Evolutionary conservation across 768 basidiomycete species (phyloP), one percentile per base, ranked within the genome.

Genomic region (Mycena capillaripes): DNA sequence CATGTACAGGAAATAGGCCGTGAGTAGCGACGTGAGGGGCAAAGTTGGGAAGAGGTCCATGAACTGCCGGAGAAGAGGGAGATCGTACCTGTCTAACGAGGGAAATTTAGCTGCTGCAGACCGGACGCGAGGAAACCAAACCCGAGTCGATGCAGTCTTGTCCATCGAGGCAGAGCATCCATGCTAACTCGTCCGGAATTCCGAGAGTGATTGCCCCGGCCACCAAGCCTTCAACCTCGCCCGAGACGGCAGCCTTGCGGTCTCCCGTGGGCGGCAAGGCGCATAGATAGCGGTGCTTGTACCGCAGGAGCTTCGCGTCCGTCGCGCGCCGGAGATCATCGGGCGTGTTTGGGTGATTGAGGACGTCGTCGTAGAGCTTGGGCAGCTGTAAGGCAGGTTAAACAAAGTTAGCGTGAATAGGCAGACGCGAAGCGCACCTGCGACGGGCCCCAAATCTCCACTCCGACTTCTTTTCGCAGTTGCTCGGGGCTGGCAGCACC

Each of bases 131-230:
- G 58, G 25, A 52, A 29, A 27, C 80, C 89, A 77, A 77, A 95
- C 96, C 88, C 10, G 95, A 84, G 7, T 86, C 85, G 30, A 89
- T 90, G 44, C 84, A 87, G 78, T 99, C 92, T 65, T 84, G 89
- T 71, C 90, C 88, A 77, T 99, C 95, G 52, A 98, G 84, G 71
- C 87, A 90, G 4, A 93, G 80, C 30, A 82, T 86, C 97, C 98
- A 99, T 0, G 94, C 96, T 29, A 92, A 79, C 77, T 95, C 92
- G 76, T 98, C 93, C 0, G 91, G 89, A 11, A 97, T 88, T 19
- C 86, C 85, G 23, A 99, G 84, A 8, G 97, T 81, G 3, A 98
- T 88, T 34, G 91, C 89, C 3, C 96, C 97, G 19, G 89, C 84
- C 2, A 95, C 87, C 36, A 98, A 82, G 21, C 90, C 89, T 48